Evolutionary conservation across 2,329 filamentous ascomycete species (phyloP), one percentile per base, ranked within the genome.

Genomic region (Rachicladosporium sp.): DNA sequence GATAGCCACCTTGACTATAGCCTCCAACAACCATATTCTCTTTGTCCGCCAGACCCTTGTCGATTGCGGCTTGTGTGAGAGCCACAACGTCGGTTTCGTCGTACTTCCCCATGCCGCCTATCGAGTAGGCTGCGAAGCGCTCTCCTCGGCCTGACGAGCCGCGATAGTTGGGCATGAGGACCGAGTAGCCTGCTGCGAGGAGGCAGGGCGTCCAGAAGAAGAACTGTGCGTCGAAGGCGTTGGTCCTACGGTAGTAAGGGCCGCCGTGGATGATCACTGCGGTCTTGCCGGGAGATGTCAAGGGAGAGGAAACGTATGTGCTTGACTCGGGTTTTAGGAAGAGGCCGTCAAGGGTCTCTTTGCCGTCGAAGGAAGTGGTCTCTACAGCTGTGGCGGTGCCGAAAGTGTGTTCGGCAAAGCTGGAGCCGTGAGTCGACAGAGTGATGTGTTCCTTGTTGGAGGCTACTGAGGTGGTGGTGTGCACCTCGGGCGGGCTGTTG

Each of bases 91-190:
- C 63, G 3, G 50, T 49, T 35, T 65, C 58, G 43, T 66, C 64
- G 6, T 53, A 46, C 13, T 50, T 50, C 0, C 62, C 64, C 10
- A 55, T 46, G 2, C 57, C 55, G 1, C 50, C 50, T 3, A 42
- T 32, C 4, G 49, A 53, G 31, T 57, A 58, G 1, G 45, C 43
- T 2, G 59, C 60, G 29, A 58, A 65, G 2, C 44, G 40, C 15
- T 60, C 49, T 1, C 63, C 60, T 1, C 54, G 53, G 0, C 54
- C 55, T 10, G 41, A 50, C 12, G 55, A 53, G 21, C 64, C 64
- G 9, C 62, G 59, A 35, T 66, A 66, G 40, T 66, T 60, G 0
- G 57, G 52, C 2, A 55, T 46, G 3, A 67, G 49, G 10, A 66
- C 38, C 1, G 51, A 56, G 31, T 63, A 64, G n/a, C 63, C 62